Evolutionary conservation across 1,284 basidiomycete genomes (phyloP).

Genomic region (Trametes pubescens): DNA sequence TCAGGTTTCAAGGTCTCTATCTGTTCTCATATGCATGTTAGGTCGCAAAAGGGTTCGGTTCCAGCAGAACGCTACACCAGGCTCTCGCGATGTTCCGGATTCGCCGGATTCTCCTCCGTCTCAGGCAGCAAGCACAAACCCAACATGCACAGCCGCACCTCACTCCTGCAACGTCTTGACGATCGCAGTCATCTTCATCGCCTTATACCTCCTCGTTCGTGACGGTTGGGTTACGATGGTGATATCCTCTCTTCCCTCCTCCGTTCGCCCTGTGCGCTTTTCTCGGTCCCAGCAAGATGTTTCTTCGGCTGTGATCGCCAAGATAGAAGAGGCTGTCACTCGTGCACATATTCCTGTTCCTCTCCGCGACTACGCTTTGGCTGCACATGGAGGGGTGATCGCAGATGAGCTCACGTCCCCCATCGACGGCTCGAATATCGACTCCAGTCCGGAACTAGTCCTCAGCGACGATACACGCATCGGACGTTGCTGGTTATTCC

Average conservation of each 20-base stretch:
- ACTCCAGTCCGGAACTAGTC: conserved; percentile 1
- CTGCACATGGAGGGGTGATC: neutral
- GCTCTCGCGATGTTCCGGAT: too few relatives aligned
- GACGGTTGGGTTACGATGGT: neutral
- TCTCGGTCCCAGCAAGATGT: neutral
- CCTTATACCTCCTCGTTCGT: neutral
- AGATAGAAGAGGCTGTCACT: neutral
- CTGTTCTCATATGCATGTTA: neutral
- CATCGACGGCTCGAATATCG: neutral
- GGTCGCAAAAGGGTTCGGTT: too few relatives aligned
- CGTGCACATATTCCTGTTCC: neutral
- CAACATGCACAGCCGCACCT: neutral
- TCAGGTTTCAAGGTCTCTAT: too few relatives aligned
- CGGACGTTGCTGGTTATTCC: conserved; percentile 17
- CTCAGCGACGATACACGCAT: conserved; percentile 12
- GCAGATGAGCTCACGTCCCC: neutral
- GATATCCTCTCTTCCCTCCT: neutral
- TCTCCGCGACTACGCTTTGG: neutral
- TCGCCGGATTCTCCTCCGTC: too few relatives aligned
- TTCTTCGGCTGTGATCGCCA: neutral
- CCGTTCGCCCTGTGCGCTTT: neutral
- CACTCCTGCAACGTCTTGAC: neutral
- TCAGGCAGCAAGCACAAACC: too few relatives aligned
- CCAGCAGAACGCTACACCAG: too few relatives aligned
- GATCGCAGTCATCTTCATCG: neutral